Evolutionary conservation across 73 alveolate genomes (phyloP).

Genomic region (Paramecium caudatum): DNA sequence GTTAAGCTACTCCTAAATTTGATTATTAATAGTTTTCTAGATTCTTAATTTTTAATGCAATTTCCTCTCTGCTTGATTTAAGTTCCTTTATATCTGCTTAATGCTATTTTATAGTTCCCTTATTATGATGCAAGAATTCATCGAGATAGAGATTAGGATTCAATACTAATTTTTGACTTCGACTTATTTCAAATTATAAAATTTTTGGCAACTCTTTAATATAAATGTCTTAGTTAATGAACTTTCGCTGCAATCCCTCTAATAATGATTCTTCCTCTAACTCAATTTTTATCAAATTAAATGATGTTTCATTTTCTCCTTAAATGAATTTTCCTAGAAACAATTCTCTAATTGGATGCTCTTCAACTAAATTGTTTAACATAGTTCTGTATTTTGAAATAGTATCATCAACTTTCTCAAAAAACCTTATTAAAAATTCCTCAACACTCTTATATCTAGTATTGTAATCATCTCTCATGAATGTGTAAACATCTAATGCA

Average conservation of each 20-base stretch:
- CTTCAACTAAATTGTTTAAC: not conserved
- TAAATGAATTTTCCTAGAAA: not conserved
- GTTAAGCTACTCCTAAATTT: not conserved
- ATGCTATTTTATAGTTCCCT: conserved; percentile 24
- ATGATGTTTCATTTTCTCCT: conserved; percentile 14
- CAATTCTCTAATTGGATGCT: conserved; percentile 41
- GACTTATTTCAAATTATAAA: conserved; percentile 18
- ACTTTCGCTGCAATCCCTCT: not conserved
- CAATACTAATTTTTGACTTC: not conserved
- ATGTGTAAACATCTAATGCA: conserved; percentile 1
- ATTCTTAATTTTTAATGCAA: not conserved
- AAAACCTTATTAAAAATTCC: conserved; percentile 31
- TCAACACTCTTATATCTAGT: conserved; percentile 47
- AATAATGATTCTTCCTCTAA: not conserved
- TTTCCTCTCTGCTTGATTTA: not conserved
- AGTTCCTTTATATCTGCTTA: not conserved
- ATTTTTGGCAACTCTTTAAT: conserved; percentile 35
- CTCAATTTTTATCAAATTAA: not conserved
- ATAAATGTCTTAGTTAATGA: not conserved
- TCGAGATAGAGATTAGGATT: conserved; percentile 3
- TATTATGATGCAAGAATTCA: not conserved
- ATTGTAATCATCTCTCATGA: conserved; percentile 55
- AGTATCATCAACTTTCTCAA: conserved; percentile 50
- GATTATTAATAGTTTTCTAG: conserved; percentile 31
- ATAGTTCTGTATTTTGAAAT: conserved; percentile 11